A percentile compares a stretch with the other conserved stretches of the same genome.
Conservation (phyloP, 2,329 filamentous ascomycete species). For the Xylaria sp. region DNA sequence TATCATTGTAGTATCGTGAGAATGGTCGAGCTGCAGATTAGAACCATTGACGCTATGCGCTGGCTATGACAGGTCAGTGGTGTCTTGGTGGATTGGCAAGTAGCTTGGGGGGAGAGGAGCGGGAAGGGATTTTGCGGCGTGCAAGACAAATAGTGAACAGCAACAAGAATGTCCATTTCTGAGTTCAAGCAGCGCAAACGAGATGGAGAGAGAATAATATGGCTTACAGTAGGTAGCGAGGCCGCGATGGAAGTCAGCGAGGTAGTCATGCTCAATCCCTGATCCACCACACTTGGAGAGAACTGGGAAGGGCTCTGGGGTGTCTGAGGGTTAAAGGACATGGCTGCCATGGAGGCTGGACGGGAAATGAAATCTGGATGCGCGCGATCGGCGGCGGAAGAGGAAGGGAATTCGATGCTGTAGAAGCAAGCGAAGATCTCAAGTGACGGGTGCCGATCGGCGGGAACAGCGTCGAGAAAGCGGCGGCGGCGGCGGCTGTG, state of each 20-base stretch:
- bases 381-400: constrained; percentile 11
- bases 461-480: neutral
- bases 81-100: neutral
- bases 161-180: neutral
- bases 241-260: constrained; percentile 58
- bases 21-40: constrained; percentile 44
- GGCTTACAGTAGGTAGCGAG: constrained; percentile 58
- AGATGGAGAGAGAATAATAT: neutral
- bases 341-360: constrained; percentile 52
- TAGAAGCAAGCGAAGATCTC: constrained; percentile 16
- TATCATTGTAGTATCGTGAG: constrained; percentile 51
- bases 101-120: too few species aligned
- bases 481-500: neutral
- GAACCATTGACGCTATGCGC: constrained; percentile 42
- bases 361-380: constrained; percentile 16
- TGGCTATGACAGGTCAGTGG: constrained; percentile 33
- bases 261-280: constrained; percentile 55
- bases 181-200: neutral
- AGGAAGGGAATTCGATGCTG: constrained; percentile 15
- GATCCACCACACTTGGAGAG: constrained; percentile 61
- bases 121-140: neutral
- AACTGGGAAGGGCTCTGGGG: constrained; percentile 70
- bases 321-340: constrained; percentile 71
- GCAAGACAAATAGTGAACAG: neutral
- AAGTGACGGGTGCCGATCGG: constrained; percentile 18